A percentile compares a stretch with the other conserved stretches of the same genome.
Evolutionary conservation across 805 yeast genomes (phyloP).

Genomic region (Myxozyma vanderwaltii): DNA sequence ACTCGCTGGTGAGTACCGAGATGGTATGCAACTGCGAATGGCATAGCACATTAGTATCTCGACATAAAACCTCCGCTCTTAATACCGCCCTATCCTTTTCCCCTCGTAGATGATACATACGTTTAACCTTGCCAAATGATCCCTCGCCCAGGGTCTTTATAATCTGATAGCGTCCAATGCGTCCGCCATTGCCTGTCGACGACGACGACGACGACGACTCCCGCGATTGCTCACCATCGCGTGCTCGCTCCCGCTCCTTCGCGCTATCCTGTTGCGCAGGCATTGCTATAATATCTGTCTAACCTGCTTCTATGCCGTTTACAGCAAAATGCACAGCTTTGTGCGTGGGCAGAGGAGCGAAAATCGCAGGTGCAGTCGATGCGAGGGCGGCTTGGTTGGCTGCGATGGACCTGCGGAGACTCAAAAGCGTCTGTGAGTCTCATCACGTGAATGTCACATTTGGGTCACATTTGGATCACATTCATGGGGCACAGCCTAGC

Average conservation of each 20-base stretch:
- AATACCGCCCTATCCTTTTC: too few species aligned
- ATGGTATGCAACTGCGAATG: conserved; percentile 50
- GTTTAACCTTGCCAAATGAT: conserved; percentile 92
- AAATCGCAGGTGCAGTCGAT: too few species aligned
- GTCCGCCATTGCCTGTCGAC: conserved; percentile 18
- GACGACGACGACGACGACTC: background rate
- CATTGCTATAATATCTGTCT: background rate
- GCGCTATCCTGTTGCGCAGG: conserved; percentile 15
- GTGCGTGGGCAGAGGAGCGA: too few species aligned
- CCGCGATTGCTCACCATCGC: conserved; percentile 5
- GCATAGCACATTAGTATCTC: background rate
- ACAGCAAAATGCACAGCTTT: too few species aligned
- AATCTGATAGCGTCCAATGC: conserved; percentile 91
- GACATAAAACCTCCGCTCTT: too few species aligned
- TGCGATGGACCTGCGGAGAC: background rate
- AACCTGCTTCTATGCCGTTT: too few species aligned
- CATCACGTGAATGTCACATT: background rate
- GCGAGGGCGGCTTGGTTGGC: too few species aligned
- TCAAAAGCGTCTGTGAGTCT: background rate
- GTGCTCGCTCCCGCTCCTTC: conserved; percentile 4
- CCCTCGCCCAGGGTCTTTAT: conserved; percentile 95
- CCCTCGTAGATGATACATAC: too few species aligned
- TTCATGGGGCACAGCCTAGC: conserved; percentile 2
- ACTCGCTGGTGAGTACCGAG: conserved; percentile 88
- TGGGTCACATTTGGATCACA: background rate